Percentiles rank a stretch among this genome's conserved stretches.
Conservation (phyloP, 345 rosid genomes). For the Rhizophora mangle region DNA sequence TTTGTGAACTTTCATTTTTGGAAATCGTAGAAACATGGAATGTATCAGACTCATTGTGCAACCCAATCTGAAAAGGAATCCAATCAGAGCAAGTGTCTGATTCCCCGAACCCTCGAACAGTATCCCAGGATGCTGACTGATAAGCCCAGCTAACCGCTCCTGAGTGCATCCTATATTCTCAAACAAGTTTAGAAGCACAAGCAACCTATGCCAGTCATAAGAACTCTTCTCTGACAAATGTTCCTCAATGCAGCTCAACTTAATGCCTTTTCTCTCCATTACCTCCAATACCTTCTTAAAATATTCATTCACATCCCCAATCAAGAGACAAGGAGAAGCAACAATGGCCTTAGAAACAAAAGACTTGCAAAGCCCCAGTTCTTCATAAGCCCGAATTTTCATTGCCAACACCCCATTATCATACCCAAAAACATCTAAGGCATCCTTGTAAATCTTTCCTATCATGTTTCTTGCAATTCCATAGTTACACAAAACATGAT, state of each 20-base stretch:
- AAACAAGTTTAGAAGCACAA: slow-evolving; percentile 41
- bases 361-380: slow-evolving; percentile 50
- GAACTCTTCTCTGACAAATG: slow-evolving; percentile 33
- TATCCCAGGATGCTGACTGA: slow-evolving; percentile 51
- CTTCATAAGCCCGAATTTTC: slow-evolving; percentile 55
- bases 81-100: slow-evolving; percentile 38
- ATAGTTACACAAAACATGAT: slow-evolving; percentile 54
- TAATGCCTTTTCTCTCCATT: slow-evolving; percentile 45
- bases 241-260: slow-evolving; percentile 48
- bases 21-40: slow-evolving; percentile 50
- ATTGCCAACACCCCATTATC: slow-evolving; percentile 45
- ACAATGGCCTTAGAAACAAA: slow-evolving; percentile 42
- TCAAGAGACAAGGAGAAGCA: slow-evolving; percentile 50
- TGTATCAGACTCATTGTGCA: slow-evolving; percentile 36
- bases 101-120: slow-evolving; percentile 55
- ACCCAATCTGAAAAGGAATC: slow-evolving; percentile 59
- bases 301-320: slow-evolving; percentile 45
- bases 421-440: slow-evolving; percentile 48
- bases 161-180: slow-evolving; percentile 29
- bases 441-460: slow-evolving; percentile 56
- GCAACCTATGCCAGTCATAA: slow-evolving; percentile 59
- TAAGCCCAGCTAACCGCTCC: slow-evolving; percentile 45
- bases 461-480: slow-evolving; percentile 58
- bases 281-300: slow-evolving; percentile 47
- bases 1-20: slow-evolving; percentile 38